Base-by-base conservation (phyloP, 257 asterid species). In the Petunia axillaris region DNA sequence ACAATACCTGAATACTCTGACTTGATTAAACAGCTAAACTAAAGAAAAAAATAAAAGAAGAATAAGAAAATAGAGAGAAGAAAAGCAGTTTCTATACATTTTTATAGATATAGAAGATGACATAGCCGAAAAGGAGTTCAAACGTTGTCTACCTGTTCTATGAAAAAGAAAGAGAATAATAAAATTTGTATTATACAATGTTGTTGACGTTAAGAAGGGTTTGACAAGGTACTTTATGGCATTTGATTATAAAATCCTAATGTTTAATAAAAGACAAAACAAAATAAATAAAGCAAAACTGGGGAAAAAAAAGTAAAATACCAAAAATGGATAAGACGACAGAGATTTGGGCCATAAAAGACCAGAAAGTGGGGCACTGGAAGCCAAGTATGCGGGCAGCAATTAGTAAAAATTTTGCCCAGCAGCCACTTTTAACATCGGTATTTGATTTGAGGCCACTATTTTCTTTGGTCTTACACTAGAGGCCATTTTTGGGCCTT, bases 181-280 rank as follows among this genome's bases (percentile, higher is more conserved):
- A 8, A 37, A 67, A 43, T 40, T 64, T 66, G 75, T 13, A 54
- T 11, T 10, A 54, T 54, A 67, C 55, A 68, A 44, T 43, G 39
- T 8, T 68, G 76, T 8, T 44, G 40, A 16, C 57, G 3, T 44
- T 44, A 68, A 68, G 57, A 4, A 68, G 76, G 9, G 37, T 15
- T 9, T 1, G 16, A 55, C 8, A 68, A 44, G 40, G 3, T 16
- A 70, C 58, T 68, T 68, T 53, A 16, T 4, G 40, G 48, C 58
- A 44, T 68, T 44, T 68, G 57, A 68, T 68, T 55, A 68, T 68
- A 40, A 44, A 68, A 68, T 44, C 15, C 15, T 44, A 14, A 10
- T n/a, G 16, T 16, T 70, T 16, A 5, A 4, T 44, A 70, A 70
- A 70, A 39, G 58, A n/a, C 58, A 16, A 70, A 70, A 70, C 5